Evolutionary conservation across 2,329 filamentous ascomycete species (phyloP).

Genomic region (Colletotrichum musae): DNA sequence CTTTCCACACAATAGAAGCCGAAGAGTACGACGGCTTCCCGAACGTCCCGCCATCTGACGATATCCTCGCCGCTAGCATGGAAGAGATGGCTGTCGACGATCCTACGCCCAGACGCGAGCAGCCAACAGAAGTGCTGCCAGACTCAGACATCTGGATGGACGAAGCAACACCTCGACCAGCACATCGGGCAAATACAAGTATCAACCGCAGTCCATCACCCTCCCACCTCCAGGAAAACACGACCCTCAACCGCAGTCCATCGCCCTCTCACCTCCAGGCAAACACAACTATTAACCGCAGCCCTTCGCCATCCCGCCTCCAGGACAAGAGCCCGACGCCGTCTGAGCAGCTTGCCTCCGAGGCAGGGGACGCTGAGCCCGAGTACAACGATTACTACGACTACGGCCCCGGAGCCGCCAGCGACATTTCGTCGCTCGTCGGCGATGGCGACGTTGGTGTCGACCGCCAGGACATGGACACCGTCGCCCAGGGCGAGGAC

Average conservation of each 20-base stretch:
- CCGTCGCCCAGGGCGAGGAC: conserved; percentile 65
- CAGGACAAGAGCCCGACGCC: conserved; percentile 34
- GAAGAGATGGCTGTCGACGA: conserved; percentile 51
- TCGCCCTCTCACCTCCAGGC: conserved; percentile 16
- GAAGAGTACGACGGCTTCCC: conserved; percentile 34
- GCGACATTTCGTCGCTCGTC: conserved; percentile 33
- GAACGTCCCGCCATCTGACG: conserved; percentile 23
- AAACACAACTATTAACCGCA: neutral
- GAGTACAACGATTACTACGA: conserved; percentile 30
- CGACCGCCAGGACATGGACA: conserved; percentile 53
- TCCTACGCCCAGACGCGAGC: conserved; percentile 43
- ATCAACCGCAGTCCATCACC: conserved; percentile 17
- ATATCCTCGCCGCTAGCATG: conserved; percentile 43
- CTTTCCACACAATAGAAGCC: conserved; percentile 45
- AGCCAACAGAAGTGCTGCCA: conserved; percentile 17
- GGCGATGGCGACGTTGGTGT: conserved; percentile 42
- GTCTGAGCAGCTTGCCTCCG: conserved; percentile 30
- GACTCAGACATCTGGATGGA: conserved; percentile 64
- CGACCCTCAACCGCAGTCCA: neutral
- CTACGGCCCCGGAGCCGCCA: conserved; percentile 34
- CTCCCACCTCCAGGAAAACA: conserved; percentile 2
- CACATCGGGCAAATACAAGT: conserved; percentile 24
- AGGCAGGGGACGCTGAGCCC: conserved; percentile 26
- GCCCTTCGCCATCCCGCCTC: neutral
- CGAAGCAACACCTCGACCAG: conserved; percentile 53